Conservation (phyloP, 139 green algal species). For the Chlamydomonas schloesseri region DNA sequence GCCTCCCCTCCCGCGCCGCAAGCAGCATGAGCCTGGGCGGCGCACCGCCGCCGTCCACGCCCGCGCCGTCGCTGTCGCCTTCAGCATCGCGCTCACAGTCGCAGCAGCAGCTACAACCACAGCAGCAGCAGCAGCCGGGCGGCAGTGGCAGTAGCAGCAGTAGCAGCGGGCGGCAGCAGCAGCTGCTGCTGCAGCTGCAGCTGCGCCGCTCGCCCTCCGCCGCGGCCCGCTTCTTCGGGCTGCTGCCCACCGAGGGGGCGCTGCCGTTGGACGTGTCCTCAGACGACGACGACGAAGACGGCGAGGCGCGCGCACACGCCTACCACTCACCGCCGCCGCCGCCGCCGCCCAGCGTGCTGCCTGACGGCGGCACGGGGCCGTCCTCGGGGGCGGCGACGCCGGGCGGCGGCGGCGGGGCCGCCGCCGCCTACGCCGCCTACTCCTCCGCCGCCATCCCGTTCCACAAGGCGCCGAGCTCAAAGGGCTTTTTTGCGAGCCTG, state of each 20-base stretch:
- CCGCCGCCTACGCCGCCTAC: background rate
- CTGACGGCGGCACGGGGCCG: background rate
- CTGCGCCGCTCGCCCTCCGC: background rate
- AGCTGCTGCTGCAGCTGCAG: background rate
- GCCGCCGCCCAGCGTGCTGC: background rate
- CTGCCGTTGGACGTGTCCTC: conserved; percentile 16
- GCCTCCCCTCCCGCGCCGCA: no score
- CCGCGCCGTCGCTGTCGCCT: no score
- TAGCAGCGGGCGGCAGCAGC: no score
- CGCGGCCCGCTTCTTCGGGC: background rate
- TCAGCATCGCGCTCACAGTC: no score
- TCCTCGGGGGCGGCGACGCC: no score
- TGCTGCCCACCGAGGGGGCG: background rate
- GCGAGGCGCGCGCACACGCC: background rate
- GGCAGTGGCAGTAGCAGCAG: no score
- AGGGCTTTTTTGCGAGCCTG: conserved; percentile 4
- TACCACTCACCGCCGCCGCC: background rate
- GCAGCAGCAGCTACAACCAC: no score
- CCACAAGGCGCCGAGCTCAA: conserved; percentile 1
- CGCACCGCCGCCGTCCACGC: no score
- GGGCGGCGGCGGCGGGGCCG: background rate
- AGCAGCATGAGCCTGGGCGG: no score
- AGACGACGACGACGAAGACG: conserved; percentile 12
- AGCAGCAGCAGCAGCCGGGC: no score
- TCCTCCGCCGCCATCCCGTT: conserved; percentile 37